Conservation (phyloP, 1,284 basidiomycete species). For the Irpex sp. region DNA sequence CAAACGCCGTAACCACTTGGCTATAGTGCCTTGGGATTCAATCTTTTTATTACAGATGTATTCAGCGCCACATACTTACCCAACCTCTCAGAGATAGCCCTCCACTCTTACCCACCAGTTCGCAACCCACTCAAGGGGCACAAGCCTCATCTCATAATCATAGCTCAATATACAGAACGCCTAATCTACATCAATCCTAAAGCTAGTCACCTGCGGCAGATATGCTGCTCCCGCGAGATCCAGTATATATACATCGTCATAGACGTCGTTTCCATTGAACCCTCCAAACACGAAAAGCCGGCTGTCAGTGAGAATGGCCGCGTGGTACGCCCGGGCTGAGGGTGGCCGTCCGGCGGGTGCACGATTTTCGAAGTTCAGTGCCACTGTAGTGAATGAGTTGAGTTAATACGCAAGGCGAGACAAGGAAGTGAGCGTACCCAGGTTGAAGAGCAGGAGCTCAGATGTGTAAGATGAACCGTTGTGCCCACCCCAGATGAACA, state of each 20-base stretch:
- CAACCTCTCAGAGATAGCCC: neutral
- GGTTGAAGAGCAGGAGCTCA: conserved; percentile 83
- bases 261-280: conserved; percentile 79
- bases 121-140: neutral
- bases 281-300: conserved; percentile 87
- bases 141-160: neutral
- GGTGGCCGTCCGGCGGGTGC: conserved; percentile 67
- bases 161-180: neutral
- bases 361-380: conserved; percentile 63
- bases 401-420: neutral
- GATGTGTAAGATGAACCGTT: conserved; percentile 76
- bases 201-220: conserved; percentile 88
- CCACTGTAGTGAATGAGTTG: conserved; percentile 44
- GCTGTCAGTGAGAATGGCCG: conserved; percentile 77
- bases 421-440: conserved; percentile 47
- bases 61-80: neutral
- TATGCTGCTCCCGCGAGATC: conserved; percentile 89
- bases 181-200: conserved; percentile 47
- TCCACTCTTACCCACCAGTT: neutral
- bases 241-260: conserved; percentile 81
- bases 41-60: neutral
- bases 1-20: conserved; percentile 1
- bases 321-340: conserved; percentile 78
- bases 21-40: neutral
- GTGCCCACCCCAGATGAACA: conserved; percentile 89